These are phyloP conservation scores for Ammopiptanthus mongolicus DNA, from an alignment of 306 rosid genomes.

Conservation along the genomic window DNA sequence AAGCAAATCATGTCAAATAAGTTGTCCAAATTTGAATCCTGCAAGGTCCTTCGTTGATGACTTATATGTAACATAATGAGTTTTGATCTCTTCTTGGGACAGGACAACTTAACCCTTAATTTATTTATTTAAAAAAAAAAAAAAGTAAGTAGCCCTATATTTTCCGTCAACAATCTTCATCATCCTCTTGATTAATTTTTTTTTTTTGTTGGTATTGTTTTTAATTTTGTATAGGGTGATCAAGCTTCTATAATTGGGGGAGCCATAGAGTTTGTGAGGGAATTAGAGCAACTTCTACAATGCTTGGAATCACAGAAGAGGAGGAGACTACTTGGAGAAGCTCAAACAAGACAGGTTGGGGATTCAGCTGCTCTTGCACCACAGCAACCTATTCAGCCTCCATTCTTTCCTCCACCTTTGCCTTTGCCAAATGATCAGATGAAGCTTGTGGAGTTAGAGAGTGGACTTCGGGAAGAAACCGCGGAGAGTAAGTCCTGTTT, in stretches of 20 bases:
- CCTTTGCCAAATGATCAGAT: constrained; percentile 50
- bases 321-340: constrained; percentile 69
- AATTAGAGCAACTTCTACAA: constrained; percentile 86
- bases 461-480: constrained; percentile 61
- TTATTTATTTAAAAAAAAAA: too few species aligned
- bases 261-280: constrained; percentile 95
- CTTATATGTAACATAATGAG: neutral
- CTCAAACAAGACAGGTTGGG: constrained; percentile 48
- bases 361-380: constrained; percentile 25
- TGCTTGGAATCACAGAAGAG: constrained; percentile 93
- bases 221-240: constrained; percentile 52
- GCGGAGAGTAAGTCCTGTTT: constrained; percentile 85
- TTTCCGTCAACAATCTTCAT: neutral
- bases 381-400: constrained; percentile 25
- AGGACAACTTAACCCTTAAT: neutral
- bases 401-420: constrained; percentile 46
- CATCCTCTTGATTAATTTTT: neutral
- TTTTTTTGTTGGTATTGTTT: neutral
- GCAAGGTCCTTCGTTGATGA: neutral
- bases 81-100: neutral
- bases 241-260: constrained; percentile 99
- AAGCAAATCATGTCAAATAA: neutral
- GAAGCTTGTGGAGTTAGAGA: constrained; percentile 57
- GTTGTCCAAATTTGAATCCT: neutral
- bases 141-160: too few species aligned